Evolutionary conservation across 139 green algal genomes (phyloP).

Genomic region (Volvox reticuliferus): DNA sequence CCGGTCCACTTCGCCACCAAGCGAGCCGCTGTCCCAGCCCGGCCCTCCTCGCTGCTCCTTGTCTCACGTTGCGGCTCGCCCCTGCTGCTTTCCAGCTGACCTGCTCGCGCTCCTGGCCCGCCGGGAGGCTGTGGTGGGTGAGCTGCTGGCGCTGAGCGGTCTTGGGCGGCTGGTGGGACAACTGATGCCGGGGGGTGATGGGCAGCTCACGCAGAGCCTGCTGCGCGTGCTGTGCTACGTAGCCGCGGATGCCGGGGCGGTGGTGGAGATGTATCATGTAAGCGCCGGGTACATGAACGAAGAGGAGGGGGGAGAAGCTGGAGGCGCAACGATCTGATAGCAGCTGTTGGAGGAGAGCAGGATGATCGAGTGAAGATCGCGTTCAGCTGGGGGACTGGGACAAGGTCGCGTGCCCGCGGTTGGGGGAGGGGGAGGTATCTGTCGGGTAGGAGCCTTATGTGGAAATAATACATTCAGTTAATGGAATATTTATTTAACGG

Average conservation of each 20-base stretch:
- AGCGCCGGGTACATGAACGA: neutral
- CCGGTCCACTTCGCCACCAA: no score
- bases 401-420: no score
- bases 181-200: constrained; percentile 45
- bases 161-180: constrained; percentile 58
- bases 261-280: constrained; percentile 67
- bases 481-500: no score
- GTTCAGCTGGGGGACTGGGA: no score
- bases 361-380: no score
- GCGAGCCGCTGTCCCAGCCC: no score
- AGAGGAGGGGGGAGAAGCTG: neutral
- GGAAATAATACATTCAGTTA: no score
- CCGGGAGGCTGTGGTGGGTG: constrained; percentile 52
- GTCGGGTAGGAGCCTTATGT: no score
- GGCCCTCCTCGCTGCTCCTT: neutral
- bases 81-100: constrained; percentile 51
- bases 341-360: no score
- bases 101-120: constrained; percentile 61
- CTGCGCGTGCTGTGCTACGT: constrained; percentile 68
- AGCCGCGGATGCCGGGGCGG: constrained; percentile 47
- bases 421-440: no score
- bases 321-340: neutral
- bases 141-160: constrained; percentile 59
- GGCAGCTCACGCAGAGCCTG: constrained; percentile 47
- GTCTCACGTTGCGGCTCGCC: neutral